Conservation (phyloP, 1,284 basidiomycete species). For the Phlebopus sp. region DNA sequence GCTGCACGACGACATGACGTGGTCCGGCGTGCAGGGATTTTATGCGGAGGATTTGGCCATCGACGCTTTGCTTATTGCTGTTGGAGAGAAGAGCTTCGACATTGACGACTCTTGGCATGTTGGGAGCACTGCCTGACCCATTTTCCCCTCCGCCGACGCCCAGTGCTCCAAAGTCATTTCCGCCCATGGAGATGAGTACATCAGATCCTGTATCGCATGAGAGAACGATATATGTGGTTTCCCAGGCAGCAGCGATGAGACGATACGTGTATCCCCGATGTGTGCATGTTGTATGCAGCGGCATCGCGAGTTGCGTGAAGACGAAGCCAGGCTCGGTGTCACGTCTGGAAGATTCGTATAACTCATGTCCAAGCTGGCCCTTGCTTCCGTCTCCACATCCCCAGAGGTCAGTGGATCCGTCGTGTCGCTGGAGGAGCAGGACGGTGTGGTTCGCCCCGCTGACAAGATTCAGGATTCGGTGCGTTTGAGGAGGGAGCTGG, state of each 20-base stretch:
- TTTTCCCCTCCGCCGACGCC: conserved; percentile 44
- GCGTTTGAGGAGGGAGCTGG: conserved; percentile 11
- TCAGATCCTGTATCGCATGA: conserved; percentile 45
- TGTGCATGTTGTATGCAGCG: conserved; percentile 28
- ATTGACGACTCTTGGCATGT: conserved; percentile 40
- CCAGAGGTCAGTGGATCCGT: conserved; percentile 49
- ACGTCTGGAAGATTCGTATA: conserved; percentile 12
- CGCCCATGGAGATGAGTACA: conserved; percentile 74
- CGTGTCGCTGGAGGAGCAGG: conserved; percentile 17
- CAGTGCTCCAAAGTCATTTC: conserved; percentile 80
- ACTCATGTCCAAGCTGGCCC: conserved; percentile 61
- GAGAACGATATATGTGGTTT: conserved; percentile 73
- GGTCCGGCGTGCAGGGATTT: conserved; percentile 60
- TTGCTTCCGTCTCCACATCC: conserved; percentile 60
- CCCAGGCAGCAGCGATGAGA: conserved; percentile 70
- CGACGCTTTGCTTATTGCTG: conserved; percentile 16
- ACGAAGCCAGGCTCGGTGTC: conserved; percentile 26
- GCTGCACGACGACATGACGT: conserved; percentile 61
- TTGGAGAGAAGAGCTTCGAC: conserved; percentile 39
- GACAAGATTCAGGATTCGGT: conserved; percentile 18
- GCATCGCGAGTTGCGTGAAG: conserved; percentile 50
- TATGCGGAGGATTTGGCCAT: conserved; percentile 29
- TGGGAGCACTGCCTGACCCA: conserved; percentile 4
- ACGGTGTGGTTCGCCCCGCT: conserved; percentile 35
- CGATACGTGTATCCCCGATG: conserved; percentile 38